These are phyloP conservation scores for Coemansia sp. DNA, from an alignment of 192 early-diverging fungal genomes.

Conservation along the genomic window DNA sequence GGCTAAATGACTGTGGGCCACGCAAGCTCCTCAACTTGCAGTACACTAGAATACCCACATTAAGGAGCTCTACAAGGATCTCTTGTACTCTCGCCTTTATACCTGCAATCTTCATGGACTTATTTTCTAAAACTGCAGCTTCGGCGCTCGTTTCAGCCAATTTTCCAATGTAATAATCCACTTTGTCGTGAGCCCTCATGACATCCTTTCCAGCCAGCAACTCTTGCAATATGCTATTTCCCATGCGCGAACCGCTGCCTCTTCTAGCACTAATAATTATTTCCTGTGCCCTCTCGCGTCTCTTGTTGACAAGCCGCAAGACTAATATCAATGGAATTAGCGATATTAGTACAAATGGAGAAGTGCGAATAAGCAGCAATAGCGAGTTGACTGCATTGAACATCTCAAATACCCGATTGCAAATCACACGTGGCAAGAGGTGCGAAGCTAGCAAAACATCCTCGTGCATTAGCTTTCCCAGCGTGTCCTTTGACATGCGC, in stretches of 20 bases:
- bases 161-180: neutral
- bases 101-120: neutral
- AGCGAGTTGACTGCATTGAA: constrained; percentile 11
- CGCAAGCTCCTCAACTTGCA: neutral
- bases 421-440: neutral
- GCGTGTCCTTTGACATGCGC: constrained; percentile 12
- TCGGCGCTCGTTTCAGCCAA: neutral
- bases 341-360: neutral
- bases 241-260: neutral
- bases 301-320: neutral
- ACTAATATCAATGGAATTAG: constrained; percentile 4
- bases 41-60: constrained; percentile 1
- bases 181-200: neutral
- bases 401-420: neutral
- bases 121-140: neutral
- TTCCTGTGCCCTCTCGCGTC: neutral
- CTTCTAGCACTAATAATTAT: neutral
- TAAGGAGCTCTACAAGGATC: neutral
- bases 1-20: neutral
- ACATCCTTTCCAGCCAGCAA: neutral
- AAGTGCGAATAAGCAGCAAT: neutral
- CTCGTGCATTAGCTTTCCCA: neutral
- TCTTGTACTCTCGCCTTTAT: neutral
- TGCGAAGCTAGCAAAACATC: neutral
- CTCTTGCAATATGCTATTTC: neutral